Percentiles rank a stretch among this genome's conserved stretches.
Evolutionary conservation across 164 flowering plant species (phyloP).

Genomic region (Stephania cephalantha): DNA sequence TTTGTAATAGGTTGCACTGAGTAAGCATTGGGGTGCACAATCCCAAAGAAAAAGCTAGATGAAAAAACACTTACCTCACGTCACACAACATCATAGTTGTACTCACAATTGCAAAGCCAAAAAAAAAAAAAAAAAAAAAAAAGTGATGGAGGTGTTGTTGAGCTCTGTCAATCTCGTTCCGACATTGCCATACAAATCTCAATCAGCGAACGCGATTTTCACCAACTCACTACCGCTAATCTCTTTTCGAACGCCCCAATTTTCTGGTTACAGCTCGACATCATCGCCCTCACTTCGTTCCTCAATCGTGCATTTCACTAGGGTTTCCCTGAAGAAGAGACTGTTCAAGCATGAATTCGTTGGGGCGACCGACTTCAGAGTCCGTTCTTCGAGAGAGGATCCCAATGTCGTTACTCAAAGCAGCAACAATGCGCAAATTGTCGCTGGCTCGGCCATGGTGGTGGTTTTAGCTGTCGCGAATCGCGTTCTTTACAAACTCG

Average conservation of each 20-base stretch:
- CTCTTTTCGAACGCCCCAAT: conserved; percentile 10
- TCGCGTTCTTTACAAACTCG: conserved; percentile 90
- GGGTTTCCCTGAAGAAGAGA: background rate
- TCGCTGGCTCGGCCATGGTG: conserved; percentile 43
- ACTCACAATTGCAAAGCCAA: background rate
- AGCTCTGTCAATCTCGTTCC: background rate
- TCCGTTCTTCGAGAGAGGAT: conserved; percentile 20
- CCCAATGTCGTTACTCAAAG: conserved; percentile 8
- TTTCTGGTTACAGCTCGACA: conserved; percentile 3
- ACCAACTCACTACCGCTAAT: background rate
- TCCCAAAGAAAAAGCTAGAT: too few relatives aligned
- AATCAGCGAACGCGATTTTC: background rate
- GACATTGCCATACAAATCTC: background rate
- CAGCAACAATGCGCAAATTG: conserved; percentile 14
- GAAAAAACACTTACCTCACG: too few relatives aligned
- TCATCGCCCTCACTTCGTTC: background rate
- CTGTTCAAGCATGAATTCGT: conserved; percentile 3
- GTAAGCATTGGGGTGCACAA: too few relatives aligned
- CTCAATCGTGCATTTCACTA: background rate
- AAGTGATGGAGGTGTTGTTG: conserved; percentile 8
- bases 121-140: background rate
- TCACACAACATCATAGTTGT: too few relatives aligned
- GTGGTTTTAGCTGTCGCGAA: conserved; percentile 55
- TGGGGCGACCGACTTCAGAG: conserved; percentile 14
- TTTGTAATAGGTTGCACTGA: too few relatives aligned